phyloP scores from a whole-genome alignment of 345 rosid genomes.

The Triadica sebifera region DNA sequence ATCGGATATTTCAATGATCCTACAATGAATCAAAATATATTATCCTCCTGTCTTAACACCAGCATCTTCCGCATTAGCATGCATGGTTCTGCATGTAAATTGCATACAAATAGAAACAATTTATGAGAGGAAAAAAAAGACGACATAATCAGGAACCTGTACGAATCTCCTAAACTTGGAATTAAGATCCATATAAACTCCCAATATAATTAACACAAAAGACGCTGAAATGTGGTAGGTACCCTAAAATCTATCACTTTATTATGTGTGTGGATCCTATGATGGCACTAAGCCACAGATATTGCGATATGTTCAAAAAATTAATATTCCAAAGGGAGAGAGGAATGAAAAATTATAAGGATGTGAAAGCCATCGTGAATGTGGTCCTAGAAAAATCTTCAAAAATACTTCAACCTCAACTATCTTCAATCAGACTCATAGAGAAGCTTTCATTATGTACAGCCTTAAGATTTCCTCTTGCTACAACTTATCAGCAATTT shows the following conservation, averaged over 20 bases:
- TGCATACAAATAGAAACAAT: background rate
- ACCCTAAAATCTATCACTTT: constrained; percentile 22
- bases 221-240: constrained; percentile 12
- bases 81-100: background rate
- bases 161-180: constrained; percentile 10
- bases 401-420: constrained; percentile 24
- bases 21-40: too few species aligned
- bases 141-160: constrained; percentile 3
- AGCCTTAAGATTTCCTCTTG: constrained; percentile 9
- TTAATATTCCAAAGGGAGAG: background rate
- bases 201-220: constrained; percentile 8
- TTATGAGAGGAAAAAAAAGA: too few species aligned
- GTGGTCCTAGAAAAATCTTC: constrained; percentile 24
- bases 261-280: constrained; percentile 19
- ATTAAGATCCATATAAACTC: background rate
- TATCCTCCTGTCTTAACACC: too few species aligned
- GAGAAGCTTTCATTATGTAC: constrained; percentile 38
- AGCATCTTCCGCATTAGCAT: too few species aligned
- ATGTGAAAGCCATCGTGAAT: constrained; percentile 12
- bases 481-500: constrained; percentile 87
- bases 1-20: too few species aligned
- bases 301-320: constrained; percentile 18
- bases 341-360: background rate
- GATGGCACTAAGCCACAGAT: constrained; percentile 13
- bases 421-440: constrained; percentile 14